phyloP scores from a whole-genome alignment of 371 early-diverging fungal genomes.

The Syncephalastrum racemosum region DNA sequence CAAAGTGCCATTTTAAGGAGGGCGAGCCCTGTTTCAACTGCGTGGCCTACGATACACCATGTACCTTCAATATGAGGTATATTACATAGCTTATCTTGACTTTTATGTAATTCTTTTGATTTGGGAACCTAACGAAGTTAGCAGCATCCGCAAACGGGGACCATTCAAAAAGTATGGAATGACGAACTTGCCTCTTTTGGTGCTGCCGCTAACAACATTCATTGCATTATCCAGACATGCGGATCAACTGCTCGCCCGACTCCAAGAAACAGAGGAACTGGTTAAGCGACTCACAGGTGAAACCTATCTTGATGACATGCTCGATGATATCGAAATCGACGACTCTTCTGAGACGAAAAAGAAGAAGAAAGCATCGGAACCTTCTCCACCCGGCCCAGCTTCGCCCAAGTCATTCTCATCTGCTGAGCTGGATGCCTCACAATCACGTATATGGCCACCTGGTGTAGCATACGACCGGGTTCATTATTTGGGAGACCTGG shows the following conservation, averaged over 20 bases:
- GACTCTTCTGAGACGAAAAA: constrained; percentile 1
- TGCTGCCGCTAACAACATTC: background rate
- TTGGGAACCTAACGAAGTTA: background rate
- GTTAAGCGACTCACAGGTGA: constrained; percentile 10
- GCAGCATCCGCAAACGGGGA: constrained; percentile 31
- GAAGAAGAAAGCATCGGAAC: constrained; percentile 2
- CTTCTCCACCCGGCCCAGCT: background rate
- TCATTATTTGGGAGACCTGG: constrained; percentile 44
- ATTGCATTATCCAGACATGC: constrained; percentile 25
- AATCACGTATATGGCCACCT: constrained; percentile 18
- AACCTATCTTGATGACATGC: constrained; percentile 7
- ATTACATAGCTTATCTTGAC: constrained; percentile 12
- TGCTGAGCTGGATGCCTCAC: constrained; percentile 12
- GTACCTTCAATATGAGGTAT: constrained; percentile 12
- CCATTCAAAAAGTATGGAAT: constrained; percentile 32
- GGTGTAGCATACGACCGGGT: constrained; percentile 30
- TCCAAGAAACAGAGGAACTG: constrained; percentile 29
- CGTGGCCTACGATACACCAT: constrained; percentile 8
- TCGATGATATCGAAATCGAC: constrained; percentile 2
- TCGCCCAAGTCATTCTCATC: background rate
- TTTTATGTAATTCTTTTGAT: background rate
- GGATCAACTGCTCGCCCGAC: constrained; percentile 40
- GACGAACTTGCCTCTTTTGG: background rate
- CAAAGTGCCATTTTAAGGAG: constrained; percentile 28
- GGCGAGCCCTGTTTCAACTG: constrained; percentile 35